phyloP scores from a whole-genome alignment of 163 green algal genomes.

The Prototheca wickerhamii region DNA sequence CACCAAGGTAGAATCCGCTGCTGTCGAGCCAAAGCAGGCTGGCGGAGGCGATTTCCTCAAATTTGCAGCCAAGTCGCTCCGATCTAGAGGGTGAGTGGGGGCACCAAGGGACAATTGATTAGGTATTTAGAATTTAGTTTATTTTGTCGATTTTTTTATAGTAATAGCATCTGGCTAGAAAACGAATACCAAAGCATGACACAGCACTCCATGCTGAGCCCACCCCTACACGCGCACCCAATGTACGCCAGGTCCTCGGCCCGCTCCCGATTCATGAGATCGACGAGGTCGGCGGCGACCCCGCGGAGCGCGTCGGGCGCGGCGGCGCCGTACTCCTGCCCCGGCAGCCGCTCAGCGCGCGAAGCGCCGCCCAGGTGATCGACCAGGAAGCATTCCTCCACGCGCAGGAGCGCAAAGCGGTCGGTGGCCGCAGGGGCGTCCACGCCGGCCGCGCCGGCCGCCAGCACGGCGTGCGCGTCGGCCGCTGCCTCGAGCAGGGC shows the following conservation, averaged over 20 bases:
- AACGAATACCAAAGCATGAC: background rate
- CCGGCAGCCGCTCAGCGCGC: constrained; percentile 13
- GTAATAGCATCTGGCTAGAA: no score
- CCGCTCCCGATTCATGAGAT: constrained; percentile 36
- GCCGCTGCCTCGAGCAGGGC: constrained; percentile 20
- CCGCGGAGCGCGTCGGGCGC: constrained; percentile 36
- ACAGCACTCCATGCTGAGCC: background rate
- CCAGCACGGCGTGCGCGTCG: constrained; percentile 25
- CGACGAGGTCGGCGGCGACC: constrained; percentile 22
- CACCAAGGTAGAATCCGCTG: no score
- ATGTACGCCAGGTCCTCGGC: constrained; percentile 47
- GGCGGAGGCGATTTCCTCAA: no score
- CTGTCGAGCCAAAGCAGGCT: no score
- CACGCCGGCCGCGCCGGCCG: constrained; percentile 38
- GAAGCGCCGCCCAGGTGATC: constrained; percentile 47
- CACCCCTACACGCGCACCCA: constrained; percentile 7
- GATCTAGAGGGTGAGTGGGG: no score
- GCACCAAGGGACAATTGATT: no score
- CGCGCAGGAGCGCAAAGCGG: constrained; percentile 45
- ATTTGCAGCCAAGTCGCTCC: no score
- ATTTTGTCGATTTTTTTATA: no score
- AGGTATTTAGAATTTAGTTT: background rate
- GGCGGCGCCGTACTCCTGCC: constrained; percentile 27
- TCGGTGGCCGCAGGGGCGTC: constrained; percentile 45
- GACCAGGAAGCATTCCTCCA: constrained; percentile 68